These are phyloP conservation scores for Scutellaria minor DNA, from an alignment of 257 asterid species.

Conservation along the genomic window DNA sequence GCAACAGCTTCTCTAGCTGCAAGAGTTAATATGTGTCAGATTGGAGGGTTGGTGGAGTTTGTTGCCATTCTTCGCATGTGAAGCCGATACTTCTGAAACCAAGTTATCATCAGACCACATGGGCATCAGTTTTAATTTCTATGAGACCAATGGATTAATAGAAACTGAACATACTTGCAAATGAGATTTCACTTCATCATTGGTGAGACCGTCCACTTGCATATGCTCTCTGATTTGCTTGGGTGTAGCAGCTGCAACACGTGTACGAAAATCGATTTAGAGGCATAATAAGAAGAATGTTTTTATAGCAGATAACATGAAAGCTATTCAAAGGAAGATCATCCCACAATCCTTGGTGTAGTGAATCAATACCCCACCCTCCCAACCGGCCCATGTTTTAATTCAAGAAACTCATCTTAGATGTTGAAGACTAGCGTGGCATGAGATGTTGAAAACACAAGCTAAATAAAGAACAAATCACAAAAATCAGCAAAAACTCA, in stretches of 20 bases:
- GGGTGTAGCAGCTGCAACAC: slow-evolving; percentile 83
- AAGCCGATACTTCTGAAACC: slow-evolving; percentile 79
- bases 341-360: not conserved
- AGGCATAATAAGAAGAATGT: not conserved
- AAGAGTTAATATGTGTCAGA: slow-evolving; percentile 44
- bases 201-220: slow-evolving; percentile 93
- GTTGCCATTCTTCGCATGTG: slow-evolving; percentile 58
- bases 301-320: not conserved
- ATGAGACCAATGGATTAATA: not conserved
- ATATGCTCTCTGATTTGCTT: slow-evolving; percentile 93
- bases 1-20: slow-evolving; percentile 77
- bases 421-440: not conserved
- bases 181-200: slow-evolving; percentile 98
- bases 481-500: slow-evolving; percentile 9
- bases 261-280: slow-evolving; percentile 24
- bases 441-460: not conserved
- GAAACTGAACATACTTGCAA: slow-evolving; percentile 62
- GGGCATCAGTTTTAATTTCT: not conserved
- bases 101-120: not conserved
- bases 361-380: not conserved
- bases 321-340: slow-evolving; percentile 24
- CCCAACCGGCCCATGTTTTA: slow-evolving; percentile 1
- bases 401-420: not conserved
- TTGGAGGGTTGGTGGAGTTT: slow-evolving; percentile 38
- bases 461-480: not conserved